A percentile compares a stretch with the other conserved stretches of the same genome.
phyloP scores from a whole-genome alignment of 1,139 yeast genomes.

The Pichia sp. region DNA sequence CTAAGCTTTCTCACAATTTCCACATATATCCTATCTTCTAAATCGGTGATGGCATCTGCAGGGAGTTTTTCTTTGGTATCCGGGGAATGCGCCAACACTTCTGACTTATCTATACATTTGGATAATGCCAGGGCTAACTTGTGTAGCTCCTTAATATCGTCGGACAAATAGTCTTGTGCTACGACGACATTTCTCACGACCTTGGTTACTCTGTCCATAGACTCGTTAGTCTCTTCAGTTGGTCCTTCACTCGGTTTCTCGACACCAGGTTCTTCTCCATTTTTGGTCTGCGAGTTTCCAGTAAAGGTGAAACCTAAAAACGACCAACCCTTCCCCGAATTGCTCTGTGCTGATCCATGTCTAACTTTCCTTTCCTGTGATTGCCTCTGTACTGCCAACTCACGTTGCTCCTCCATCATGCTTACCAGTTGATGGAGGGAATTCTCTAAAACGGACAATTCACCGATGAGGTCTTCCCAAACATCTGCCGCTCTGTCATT shows the following conservation, averaged over 20 bases:
- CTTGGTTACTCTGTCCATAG: constrained; percentile 15
- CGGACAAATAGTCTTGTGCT: constrained; percentile 17
- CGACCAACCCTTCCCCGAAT: constrained; percentile 2
- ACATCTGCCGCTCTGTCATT: constrained; percentile 18
- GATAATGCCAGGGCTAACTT: constrained; percentile 10
- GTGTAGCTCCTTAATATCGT: constrained; percentile 19
- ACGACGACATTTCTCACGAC: constrained; percentile 17
- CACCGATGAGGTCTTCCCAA: constrained; percentile 21
- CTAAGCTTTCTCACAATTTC: constrained; percentile 21
- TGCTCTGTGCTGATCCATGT: neutral
- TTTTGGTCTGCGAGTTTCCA: neutral
- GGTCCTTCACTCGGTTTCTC: neutral
- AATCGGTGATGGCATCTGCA: constrained; percentile 5
- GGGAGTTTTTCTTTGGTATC: neutral
- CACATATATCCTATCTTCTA: constrained; percentile 18
- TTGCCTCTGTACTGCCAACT: neutral
- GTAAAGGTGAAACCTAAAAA: constrained; percentile 9
- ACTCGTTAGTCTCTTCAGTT: neutral
- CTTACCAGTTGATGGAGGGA: constrained; percentile 7
- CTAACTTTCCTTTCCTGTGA: neutral
- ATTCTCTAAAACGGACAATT: constrained; percentile 16
- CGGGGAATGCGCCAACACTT: constrained; percentile 5
- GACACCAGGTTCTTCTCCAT: neutral
- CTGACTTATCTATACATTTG: constrained; percentile 10
- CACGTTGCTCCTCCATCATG: constrained; percentile 13